Evolutionary conservation across 208 protist genomes (phyloP), one percentile per base, ranked within the genome.

Genomic region (Trypanosoma rangeli): DNA sequence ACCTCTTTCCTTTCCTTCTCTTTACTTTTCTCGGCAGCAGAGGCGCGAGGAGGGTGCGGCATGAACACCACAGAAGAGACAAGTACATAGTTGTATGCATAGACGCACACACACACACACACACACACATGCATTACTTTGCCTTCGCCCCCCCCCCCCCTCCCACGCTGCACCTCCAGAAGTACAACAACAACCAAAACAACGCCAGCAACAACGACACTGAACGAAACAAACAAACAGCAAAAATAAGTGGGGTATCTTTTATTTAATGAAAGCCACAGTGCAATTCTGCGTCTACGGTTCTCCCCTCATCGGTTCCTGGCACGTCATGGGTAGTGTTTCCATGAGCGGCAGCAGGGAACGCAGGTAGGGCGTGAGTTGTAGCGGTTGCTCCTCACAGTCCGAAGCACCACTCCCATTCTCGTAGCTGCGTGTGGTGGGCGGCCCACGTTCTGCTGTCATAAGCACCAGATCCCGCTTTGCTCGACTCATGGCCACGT

Each of bases 401-500:
- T 33, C 33, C 7, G 9, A 39, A 48, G 12, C 63, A 29, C 46
- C 46, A 37, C n/a, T 12, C 13, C 44, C 48, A 49, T 58, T 48
- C 5, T 64, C 57, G n/a, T 31, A 16, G 24, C 31, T 33, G 0
- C 62, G 48, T 33, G 59, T 3, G 15, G 56, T 3, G 39, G 60
- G 13, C 4, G 68, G 63, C 28, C 73, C 70, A 29, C 22, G 8
- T 26, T 73, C 56, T 10, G 86, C 82, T n/a, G 85, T 94, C 44
- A 94, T 48, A 44, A 86, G 79, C n/a, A 93, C 57, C 18, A 94
- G 81, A 61, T 93, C 62, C 58, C 73, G 78, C 83, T 88, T 92
- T 15, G 91, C 91, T 35, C 91, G 87, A 68, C 85, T 96, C 79
- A 96, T 86, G 26, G 77, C 91, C 7, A 96, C 91, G 77, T 96